These are phyloP conservation scores for Tilletia walkeri DNA, from an alignment of 1,284 basidiomycete species.

Conservation along the genomic window DNA sequence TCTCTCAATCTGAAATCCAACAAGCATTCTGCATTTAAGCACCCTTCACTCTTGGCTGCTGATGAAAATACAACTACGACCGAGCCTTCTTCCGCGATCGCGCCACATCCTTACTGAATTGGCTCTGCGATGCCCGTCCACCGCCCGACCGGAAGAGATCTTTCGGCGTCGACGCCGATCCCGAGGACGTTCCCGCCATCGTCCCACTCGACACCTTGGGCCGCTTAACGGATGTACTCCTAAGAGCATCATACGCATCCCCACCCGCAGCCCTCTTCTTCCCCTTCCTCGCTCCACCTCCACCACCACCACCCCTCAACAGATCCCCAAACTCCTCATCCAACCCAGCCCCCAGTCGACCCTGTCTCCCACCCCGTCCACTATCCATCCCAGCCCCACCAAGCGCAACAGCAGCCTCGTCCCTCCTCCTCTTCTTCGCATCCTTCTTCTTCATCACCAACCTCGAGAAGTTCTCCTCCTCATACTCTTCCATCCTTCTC, in stretches of 20 bases:
- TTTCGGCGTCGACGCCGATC: not conserved
- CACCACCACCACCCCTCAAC: conserved; percentile 28
- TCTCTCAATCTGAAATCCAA: too few species aligned
- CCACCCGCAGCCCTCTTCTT: not conserved
- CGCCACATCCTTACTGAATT: conserved; percentile 17
- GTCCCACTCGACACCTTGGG: not conserved
- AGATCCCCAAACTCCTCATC: conserved; percentile 55
- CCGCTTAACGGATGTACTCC: not conserved
- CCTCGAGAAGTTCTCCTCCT: conserved; percentile 93
- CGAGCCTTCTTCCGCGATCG: not conserved
- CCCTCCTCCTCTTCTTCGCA: conserved; percentile 70
- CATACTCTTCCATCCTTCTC: conserved; percentile 80
- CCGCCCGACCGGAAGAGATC: conserved; percentile 15
- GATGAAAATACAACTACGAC: not conserved
- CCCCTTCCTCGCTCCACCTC: not conserved
- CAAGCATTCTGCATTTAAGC: too few species aligned
- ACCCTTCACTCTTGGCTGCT: not conserved
- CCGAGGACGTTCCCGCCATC: not conserved
- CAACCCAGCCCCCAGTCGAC: conserved; percentile 50
- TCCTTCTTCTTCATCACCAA: conserved; percentile 90
- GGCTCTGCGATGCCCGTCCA: not conserved
- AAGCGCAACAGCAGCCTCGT: conserved; percentile 89
- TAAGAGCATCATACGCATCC: conserved; percentile 1
- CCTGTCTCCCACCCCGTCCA: conserved; percentile 31
- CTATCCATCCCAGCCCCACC: conserved; percentile 60